Percentiles rank a stretch among this genome's conserved stretches.
phyloP scores from a whole-genome alignment of 208 protist genomes.

The Leishmania aethiopica region DNA sequence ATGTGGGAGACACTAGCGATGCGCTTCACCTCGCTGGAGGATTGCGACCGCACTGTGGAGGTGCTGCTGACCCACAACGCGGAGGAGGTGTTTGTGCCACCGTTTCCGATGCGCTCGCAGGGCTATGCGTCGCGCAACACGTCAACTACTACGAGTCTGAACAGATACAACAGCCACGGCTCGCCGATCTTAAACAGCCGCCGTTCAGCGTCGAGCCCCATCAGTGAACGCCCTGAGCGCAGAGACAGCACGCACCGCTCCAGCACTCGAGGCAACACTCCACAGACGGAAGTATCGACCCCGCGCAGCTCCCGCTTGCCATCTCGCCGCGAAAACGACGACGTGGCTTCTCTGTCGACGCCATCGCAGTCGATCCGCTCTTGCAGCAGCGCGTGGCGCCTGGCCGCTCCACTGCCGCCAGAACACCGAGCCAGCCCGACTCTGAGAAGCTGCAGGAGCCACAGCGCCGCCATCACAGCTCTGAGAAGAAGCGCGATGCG shows the following conservation, averaged over 20 bases:
- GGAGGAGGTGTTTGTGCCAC: slow-evolving; percentile 35
- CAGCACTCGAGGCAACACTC: slow-evolving; percentile 8
- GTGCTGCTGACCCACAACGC: slow-evolving; percentile 56
- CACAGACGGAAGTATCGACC: slow-evolving; percentile 25
- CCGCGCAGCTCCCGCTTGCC: slow-evolving; percentile 36
- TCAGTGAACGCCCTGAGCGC: slow-evolving; percentile 23
- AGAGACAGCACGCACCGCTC: slow-evolving; percentile 5
- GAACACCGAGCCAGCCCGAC: slow-evolving; percentile 1
- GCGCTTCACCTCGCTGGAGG: slow-evolving; percentile 35
- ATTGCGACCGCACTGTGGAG: slow-evolving; percentile 47
- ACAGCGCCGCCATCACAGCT: slow-evolving; percentile 15
- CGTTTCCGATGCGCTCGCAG: slow-evolving; percentile 15
- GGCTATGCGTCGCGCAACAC: slow-evolving; percentile 7
- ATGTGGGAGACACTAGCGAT: slow-evolving; percentile 62
- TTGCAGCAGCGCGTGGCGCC: slow-evolving; percentile 30
- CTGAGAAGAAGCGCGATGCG: neutral
- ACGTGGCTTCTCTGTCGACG: slow-evolving; percentile 21
- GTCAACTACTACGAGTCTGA: slow-evolving; percentile 24
- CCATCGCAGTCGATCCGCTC: slow-evolving; percentile 43
- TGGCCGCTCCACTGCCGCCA: slow-evolving; percentile 5
- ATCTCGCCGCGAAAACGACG: slow-evolving; percentile 29
- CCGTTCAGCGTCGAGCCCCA: slow-evolving; percentile 12
- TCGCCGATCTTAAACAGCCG: slow-evolving; percentile 13
- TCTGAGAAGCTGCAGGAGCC: slow-evolving; percentile 17
- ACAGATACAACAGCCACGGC: slow-evolving; percentile 26